These are phyloP conservation scores for Kregervanrija delftensis DNA, from an alignment of 805 yeast species.

Conservation along the genomic window DNA sequence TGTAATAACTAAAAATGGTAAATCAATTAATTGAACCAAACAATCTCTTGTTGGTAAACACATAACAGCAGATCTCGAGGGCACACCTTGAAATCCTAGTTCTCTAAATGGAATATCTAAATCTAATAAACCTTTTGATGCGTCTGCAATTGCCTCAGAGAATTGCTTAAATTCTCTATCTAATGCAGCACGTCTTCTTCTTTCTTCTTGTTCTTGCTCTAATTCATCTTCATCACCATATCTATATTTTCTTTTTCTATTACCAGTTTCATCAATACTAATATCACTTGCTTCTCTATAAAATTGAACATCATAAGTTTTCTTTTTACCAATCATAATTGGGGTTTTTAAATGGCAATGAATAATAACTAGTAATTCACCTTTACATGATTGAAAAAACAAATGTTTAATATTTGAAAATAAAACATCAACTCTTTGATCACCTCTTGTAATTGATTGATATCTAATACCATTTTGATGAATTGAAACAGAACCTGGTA, in stretches of 20 bases:
- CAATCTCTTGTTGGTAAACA: slow-evolving; percentile 98
- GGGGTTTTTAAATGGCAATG: slow-evolving; percentile 92
- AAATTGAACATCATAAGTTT: slow-evolving; percentile 91
- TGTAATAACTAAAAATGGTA: slow-evolving; percentile 90
- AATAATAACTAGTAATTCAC: slow-evolving; percentile 85
- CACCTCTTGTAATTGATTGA: slow-evolving; percentile 77
- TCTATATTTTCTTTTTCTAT: slow-evolving; percentile 74
- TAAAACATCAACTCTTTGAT: slow-evolving; percentile 80
- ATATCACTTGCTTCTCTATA: slow-evolving; percentile 95
- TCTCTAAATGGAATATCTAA: slow-evolving; percentile 94
- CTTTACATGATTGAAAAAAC: slow-evolving; percentile 93
- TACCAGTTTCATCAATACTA: slow-evolving; percentile 95
- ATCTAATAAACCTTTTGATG: slow-evolving; percentile 75
- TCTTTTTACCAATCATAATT: slow-evolving; percentile 90
- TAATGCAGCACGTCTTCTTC: slow-evolving; percentile 81
- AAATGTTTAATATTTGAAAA: slow-evolving; percentile 89
- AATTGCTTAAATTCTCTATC: slow-evolving; percentile 88
- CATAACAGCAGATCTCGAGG: slow-evolving; percentile 86
- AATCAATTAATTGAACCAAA: slow-evolving; percentile 86
- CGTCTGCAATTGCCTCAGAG: slow-evolving; percentile 86
- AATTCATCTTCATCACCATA: slow-evolving; percentile 98
- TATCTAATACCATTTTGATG: slow-evolving; percentile 96
- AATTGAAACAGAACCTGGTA: slow-evolving; percentile 82
- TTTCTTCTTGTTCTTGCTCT: slow-evolving; percentile 97
- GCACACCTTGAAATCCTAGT: slow-evolving; percentile 96